Percentiles rank a stretch among this genome's conserved stretches.
phyloP scores from a whole-genome alignment of 1,284 basidiomycete species.

The Ustilago vetiveriae region DNA sequence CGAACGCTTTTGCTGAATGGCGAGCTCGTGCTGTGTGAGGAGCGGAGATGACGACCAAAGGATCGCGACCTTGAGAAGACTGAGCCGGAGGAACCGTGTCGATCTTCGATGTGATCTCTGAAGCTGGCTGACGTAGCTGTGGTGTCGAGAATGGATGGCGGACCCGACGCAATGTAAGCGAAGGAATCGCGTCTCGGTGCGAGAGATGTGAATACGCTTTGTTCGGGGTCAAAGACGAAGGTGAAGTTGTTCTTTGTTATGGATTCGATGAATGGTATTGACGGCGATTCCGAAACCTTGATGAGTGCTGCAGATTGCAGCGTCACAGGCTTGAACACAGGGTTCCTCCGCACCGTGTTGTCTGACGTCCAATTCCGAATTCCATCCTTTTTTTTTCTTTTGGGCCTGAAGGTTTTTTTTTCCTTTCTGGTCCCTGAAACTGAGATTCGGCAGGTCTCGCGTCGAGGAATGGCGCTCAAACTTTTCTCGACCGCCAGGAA shows the following conservation, averaged over 20 bases:
- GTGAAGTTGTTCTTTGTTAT: background rate
- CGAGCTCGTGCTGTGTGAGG: too few relatives aligned
- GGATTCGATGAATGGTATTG: conserved; percentile 12
- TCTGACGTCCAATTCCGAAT: conserved; percentile 20
- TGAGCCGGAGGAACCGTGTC: too few relatives aligned
- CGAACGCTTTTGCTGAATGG: too few relatives aligned
- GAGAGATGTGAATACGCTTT: too few relatives aligned
- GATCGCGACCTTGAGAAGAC: background rate
- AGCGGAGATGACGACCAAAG: too few relatives aligned
- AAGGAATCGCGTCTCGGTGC: too few relatives aligned
- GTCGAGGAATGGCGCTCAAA: too few relatives aligned
- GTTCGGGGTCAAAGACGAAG: background rate
- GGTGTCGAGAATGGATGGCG: too few relatives aligned
- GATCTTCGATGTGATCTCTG: background rate
- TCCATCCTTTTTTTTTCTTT: conserved; percentile 20
- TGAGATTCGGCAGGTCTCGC: too few relatives aligned
- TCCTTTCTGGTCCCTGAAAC: background rate
- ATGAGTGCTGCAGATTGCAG: conserved; percentile 6
- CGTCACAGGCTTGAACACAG: background rate
- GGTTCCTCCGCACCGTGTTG: conserved; percentile 4
- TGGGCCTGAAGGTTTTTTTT: background rate
- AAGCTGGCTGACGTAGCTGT: too few relatives aligned
- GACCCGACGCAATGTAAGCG: too few relatives aligned
- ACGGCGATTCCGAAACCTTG: conserved; percentile 19
- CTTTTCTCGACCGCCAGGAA: too few relatives aligned